Percentiles rank a stretch among this genome's conserved stretches.
phyloP scores from a whole-genome alignment of 148 eudicot species.

The Rhododendron molle region DNA sequence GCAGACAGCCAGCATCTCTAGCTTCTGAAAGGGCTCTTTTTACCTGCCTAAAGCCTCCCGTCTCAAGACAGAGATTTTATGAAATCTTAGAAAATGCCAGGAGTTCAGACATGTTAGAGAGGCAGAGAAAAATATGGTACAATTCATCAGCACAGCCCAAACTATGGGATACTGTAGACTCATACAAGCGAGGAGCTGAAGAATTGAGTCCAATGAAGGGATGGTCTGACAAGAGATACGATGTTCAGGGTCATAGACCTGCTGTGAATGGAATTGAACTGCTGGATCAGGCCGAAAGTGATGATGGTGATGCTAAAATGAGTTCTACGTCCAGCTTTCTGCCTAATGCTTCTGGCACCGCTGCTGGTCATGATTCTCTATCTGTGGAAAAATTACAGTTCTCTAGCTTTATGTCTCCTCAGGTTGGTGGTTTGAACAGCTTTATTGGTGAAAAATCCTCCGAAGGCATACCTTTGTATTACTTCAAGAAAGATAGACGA shows the following conservation, averaged over 20 bases:
- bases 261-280: constrained; percentile 24
- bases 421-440: constrained; percentile 60
- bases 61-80: constrained; percentile 69
- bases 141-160: constrained; percentile 67
- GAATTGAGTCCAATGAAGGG: constrained; percentile 60
- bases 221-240: constrained; percentile 55
- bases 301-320: constrained; percentile 41
- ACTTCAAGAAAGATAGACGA: constrained; percentile 72
- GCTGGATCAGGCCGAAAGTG: constrained; percentile 30
- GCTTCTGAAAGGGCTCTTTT: constrained; percentile 73
- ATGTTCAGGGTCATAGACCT: constrained; percentile 26
- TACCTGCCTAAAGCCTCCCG: constrained; percentile 82
- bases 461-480: constrained; percentile 90
- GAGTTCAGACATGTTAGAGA: constrained; percentile 95
- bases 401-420: constrained; percentile 87
- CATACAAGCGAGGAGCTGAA: constrained; percentile 17
- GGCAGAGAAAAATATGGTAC: constrained; percentile 99
- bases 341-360: constrained; percentile 40
- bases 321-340: constrained; percentile 48
- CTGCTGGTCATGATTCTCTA: constrained; percentile 50
- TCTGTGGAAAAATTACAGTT: constrained; percentile 71
- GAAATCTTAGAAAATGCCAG: constrained; percentile 70
- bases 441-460: constrained; percentile 65
- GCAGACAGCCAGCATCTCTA: constrained; percentile 82
- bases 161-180: constrained; percentile 2